Percentiles rank a stretch among this genome's conserved stretches.
These are phyloP conservation scores for Fusarium albidum DNA, from an alignment of 2,329 filamentous ascomycete genomes.

Conservation along the genomic window DNA sequence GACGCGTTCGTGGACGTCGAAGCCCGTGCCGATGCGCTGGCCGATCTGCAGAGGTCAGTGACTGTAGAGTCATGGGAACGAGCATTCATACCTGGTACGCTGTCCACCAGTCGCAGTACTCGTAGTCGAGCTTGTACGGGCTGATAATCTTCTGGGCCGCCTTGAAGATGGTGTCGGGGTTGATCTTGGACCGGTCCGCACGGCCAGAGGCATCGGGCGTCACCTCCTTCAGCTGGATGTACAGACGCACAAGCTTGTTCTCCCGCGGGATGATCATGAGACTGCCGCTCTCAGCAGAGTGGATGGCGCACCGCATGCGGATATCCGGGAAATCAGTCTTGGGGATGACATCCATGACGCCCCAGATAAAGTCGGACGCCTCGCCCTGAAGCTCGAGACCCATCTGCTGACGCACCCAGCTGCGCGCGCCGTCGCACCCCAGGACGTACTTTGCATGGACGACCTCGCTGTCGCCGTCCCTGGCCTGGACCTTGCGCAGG, in stretches of 20 bases:
- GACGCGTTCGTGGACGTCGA: slow-evolving; percentile 62
- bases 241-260: slow-evolving; percentile 36
- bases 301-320: slow-evolving; percentile 41
- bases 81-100: no score
- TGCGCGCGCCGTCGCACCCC: slow-evolving; percentile 39
- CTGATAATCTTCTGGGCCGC: slow-evolving; percentile 61
- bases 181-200: slow-evolving; percentile 11
- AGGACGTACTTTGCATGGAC: slow-evolving; percentile 29
- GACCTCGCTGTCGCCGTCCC: slow-evolving; percentile 15
- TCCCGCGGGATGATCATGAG: slow-evolving; percentile 41
- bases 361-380: slow-evolving; percentile 41
- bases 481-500: slow-evolving; percentile 16
- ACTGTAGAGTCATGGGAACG: no score
- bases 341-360: slow-evolving; percentile 38
- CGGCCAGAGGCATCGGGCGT: slow-evolving; percentile 11
- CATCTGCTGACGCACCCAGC: slow-evolving; percentile 34
- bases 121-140: slow-evolving; percentile 58
- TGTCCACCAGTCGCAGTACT: slow-evolving; percentile 36
- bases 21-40: slow-evolving; percentile 53
- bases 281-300: slow-evolving; percentile 30
- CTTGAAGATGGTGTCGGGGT: slow-evolving; percentile 54
- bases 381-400: slow-evolving; percentile 39
- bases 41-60: no score
- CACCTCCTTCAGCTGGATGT: slow-evolving; percentile 26
- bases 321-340: slow-evolving; percentile 42